Base-by-base conservation (phyloP, 129 eudicot genomes). In the Silybum marianum region DNA sequence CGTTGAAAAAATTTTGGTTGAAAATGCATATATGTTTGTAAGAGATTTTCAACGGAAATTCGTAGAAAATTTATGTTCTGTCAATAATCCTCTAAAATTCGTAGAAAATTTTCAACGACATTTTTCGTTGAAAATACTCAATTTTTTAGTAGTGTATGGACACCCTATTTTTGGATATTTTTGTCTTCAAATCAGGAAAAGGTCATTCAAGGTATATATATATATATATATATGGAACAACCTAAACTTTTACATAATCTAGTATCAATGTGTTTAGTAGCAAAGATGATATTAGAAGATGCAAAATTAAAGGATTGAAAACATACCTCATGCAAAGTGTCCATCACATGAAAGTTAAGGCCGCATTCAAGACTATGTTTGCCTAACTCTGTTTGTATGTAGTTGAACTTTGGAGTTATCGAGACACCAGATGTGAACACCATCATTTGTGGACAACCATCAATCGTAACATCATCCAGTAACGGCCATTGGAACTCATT, bases 401-500 rank as follows among this genome's bases (percentile, higher is more conserved):
- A 67, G 28, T 66, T 66, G 28, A 78, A 0, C 36, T 24, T 4
- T 40, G 66, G 44, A 67, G 81, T 23, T 23, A 0, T 78, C 12
- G 81, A 78, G 3, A 10, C 6, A 8, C 81, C 74, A 4, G 2
- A 2, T 8, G 74, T 67, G 81, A 78, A 78, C 44, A 13, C 1
- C 58, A 0, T 78, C 42, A 78, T 40, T 6, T 40, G 25, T 16
- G 66, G 81, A 74, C 81, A 78, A 7, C 6, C 0, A 10, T 3
- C 9, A 1, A 67, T 78, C 58, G 0, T 10, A 16, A 78, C 65
- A 2, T 16, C 9, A 14, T 67, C 81, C 0, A 78, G 18, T 23
- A 9, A 67, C 16, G 42, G 28, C 81, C 81, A 78, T 0, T 39
- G n/a, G 14, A 78, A 78, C 10, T 40, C 81, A 67, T 67, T 78